phyloP scores from a whole-genome alignment of 345 rosid genomes.

The Salix viminalis region DNA sequence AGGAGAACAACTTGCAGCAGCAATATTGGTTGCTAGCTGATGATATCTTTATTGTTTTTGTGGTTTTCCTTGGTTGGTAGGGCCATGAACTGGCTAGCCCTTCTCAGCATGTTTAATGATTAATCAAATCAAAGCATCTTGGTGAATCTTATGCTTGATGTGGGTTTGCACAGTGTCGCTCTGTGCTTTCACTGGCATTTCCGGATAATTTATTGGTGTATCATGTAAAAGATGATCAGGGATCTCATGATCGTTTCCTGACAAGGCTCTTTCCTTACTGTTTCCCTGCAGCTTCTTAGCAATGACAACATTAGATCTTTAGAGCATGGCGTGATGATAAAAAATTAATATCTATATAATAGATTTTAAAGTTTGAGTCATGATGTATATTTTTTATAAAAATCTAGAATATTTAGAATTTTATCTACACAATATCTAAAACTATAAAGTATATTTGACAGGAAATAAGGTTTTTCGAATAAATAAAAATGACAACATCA shows the following conservation, averaged over 20 bases:
- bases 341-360: too few species aligned
- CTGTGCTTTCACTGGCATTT: not conserved
- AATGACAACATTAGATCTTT: too few species aligned
- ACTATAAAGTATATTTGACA: too few species aligned
- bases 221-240: not conserved
- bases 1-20: slow-evolving; percentile 4
- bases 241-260: not conserved
- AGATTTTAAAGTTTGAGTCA: too few species aligned
- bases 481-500: not conserved
- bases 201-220: not conserved
- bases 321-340: too few species aligned
- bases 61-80: not conserved
- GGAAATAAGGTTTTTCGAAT: too few species aligned
- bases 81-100: not conserved
- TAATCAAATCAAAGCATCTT: slow-evolving; percentile 30
- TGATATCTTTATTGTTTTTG: not conserved
- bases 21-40: slow-evolving; percentile 7
- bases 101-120: slow-evolving; percentile 15
- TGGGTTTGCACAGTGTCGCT: not conserved
- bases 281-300: not conserved
- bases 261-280: too few species aligned
- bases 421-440: accelerated
- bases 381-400: too few species aligned
- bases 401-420: accelerated
- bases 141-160: slow-evolving; percentile 5